phyloP scores from a whole-genome alignment of 2,329 filamentous ascomycete genomes.

The Coniochaeta ligniaria region DNA sequence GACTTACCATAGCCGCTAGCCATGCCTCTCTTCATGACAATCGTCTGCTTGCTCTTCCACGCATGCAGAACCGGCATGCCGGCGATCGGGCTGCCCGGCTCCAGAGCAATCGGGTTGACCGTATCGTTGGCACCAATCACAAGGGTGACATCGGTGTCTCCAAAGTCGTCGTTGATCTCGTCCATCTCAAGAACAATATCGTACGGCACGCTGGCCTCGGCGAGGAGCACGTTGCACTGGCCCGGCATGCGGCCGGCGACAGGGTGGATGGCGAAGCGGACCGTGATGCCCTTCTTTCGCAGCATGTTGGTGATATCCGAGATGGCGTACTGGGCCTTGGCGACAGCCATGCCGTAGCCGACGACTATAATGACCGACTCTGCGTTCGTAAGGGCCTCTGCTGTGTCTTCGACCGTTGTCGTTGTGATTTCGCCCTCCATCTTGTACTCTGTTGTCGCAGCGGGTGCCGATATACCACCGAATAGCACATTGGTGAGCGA shows the following conservation, averaged over 20 bases:
- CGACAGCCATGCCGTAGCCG: constrained; percentile 90
- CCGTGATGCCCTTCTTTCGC: constrained; percentile 68
- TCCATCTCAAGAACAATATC: constrained; percentile 95
- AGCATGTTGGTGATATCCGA: constrained; percentile 72
- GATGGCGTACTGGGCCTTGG: constrained; percentile 87
- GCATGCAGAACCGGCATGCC: constrained; percentile 90
- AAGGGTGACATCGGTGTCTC: constrained; percentile 76
- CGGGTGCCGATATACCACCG: constrained; percentile 64
- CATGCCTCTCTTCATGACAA: constrained; percentile 91
- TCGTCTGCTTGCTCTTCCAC: constrained; percentile 89
- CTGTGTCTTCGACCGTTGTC: constrained; percentile 73
- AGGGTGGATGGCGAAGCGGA: constrained; percentile 85
- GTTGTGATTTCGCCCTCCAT: constrained; percentile 75
- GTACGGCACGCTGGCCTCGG: constrained; percentile 82
- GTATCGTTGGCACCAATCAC: constrained; percentile 92
- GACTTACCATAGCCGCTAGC: constrained; percentile 73
- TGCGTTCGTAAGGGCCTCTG: constrained; percentile 65
- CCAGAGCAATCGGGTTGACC: constrained; percentile 82
- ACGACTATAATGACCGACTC: constrained; percentile 87
- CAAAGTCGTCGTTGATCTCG: constrained; percentile 90
- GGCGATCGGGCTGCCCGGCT: constrained; percentile 76
- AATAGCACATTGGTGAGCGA: constrained; percentile 86
- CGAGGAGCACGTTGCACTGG: constrained; percentile 85
- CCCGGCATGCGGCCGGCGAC: constrained; percentile 90
- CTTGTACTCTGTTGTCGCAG: constrained; percentile 56